Conservation (phyloP, 805 yeast genomes). For the Pichia manshurica region DNA sequence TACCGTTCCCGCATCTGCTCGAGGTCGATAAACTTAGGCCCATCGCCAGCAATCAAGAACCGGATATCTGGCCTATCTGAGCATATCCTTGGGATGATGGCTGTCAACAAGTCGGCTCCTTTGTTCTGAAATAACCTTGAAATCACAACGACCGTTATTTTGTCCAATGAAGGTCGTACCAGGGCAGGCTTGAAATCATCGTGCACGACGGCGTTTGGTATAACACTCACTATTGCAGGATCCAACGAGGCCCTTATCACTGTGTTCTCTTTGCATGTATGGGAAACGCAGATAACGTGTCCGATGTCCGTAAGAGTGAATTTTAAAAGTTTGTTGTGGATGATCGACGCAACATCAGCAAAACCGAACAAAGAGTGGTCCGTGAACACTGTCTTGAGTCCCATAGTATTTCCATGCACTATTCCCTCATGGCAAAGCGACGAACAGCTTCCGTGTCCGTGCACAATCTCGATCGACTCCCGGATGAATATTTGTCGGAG, state of each 20-base stretch:
- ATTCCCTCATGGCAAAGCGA: conserved; percentile 85
- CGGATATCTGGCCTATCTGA: conserved; percentile 52
- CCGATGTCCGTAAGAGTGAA: conserved; percentile 84
- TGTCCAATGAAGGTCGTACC: conserved; percentile 27
- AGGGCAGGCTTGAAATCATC: conserved; percentile 63
- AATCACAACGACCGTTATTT: conserved; percentile 81
- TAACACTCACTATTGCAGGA: conserved; percentile 76
- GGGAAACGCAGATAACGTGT: conserved; percentile 93
- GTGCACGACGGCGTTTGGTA: conserved; percentile 92
- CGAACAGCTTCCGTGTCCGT: conserved; percentile 91
- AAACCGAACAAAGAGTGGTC: conserved; percentile 96
- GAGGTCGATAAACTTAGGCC: conserved; percentile 88
- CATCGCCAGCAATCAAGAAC: conserved; percentile 92
- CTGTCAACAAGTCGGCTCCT: conserved; percentile 85
- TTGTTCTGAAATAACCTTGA: conserved; percentile 92
- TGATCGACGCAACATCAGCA: conserved; percentile 73
- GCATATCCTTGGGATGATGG: conserved; percentile 82
- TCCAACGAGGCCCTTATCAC: conserved; percentile 80
- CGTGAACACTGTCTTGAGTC: conserved; percentile 83
- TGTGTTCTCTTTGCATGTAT: conserved; percentile 94
- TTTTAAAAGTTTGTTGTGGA: conserved; percentile 80
- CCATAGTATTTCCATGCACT: conserved; percentile 91
- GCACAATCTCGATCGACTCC: conserved; percentile 83
- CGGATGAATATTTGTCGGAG: conserved; percentile 79
- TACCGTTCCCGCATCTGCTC: conserved; percentile 92